A percentile compares a stretch with the other conserved stretches of the same genome.
Conservation (phyloP, 805 yeast genomes). For the Cyberlindnera samutprakarnensis region DNA sequence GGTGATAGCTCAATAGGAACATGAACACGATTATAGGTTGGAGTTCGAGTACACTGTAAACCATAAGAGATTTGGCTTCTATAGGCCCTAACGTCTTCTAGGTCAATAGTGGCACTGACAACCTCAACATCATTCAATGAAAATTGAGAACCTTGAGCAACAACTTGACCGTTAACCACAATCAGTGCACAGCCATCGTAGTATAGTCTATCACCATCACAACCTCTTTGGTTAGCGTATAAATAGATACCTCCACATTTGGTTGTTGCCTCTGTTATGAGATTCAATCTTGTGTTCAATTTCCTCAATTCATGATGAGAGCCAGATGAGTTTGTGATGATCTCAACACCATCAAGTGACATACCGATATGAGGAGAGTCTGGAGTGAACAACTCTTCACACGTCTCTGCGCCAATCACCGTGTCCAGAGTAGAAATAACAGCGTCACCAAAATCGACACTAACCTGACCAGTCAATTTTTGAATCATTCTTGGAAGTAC, state of each 20-base stretch:
- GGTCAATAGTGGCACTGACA: conserved; percentile 86
- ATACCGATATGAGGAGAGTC: conserved; percentile 88
- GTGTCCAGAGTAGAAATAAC: conserved; percentile 80
- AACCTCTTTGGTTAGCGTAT: conserved; percentile 93
- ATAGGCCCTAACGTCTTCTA: conserved; percentile 84
- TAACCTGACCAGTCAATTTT: conserved; percentile 54
- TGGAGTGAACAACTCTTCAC: conserved; percentile 97
- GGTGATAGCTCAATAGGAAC: conserved; percentile 66
- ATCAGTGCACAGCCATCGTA: conserved; percentile 97
- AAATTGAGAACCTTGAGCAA: conserved; percentile 92
- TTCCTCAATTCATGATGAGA: conserved; percentile 96
- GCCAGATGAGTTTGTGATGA: conserved; percentile 91
- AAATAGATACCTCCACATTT: conserved; percentile 96
- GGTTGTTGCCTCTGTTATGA: conserved; percentile 87
- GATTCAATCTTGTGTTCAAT: conserved; percentile 71
- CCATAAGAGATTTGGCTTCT: conserved; percentile 60
- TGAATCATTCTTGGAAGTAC: conserved; percentile 66
- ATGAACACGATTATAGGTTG: conserved; percentile 41
- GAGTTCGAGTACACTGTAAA: conserved; percentile 23
- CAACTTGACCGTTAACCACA: conserved; percentile 83
- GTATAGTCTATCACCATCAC: conserved; percentile 96
- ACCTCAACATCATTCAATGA: conserved; percentile 90
- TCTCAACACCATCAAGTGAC: conserved; percentile 96
- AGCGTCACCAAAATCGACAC: conserved; percentile 86
- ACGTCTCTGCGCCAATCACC: conserved; percentile 93